Base-by-base conservation (phyloP, 2,329 filamentous ascomycete genomes). In the Aspergillus unguis region DNA sequence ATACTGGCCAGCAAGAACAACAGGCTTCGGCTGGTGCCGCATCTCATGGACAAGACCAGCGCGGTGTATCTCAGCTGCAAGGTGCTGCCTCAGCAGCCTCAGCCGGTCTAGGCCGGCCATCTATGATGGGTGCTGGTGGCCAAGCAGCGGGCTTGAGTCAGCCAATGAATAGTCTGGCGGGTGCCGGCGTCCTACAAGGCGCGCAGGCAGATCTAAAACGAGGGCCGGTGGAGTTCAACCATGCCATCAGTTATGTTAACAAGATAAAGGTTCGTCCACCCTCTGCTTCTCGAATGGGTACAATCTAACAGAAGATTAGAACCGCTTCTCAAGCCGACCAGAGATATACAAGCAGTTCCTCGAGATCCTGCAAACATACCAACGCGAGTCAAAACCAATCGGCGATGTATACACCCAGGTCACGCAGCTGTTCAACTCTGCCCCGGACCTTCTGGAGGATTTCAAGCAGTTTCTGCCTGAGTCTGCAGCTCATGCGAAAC, bases 261-360 rank as follows among this genome's bases (percentile, higher is more conserved):
- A 99, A 99, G 76, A 99, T 99, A 65, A 99, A 99, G 86, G 92
- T 94, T 44, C 31, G 47, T 49, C 6, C 75, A 71, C 81, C 54
- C 26, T 42, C 9, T 27, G 42, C 17, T 40, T 25, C 9, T 43
- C 7, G 10, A 38, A 7, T 29, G 3, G 10, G 29, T 41, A 6
- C 4, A 40, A 28, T 33, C 23, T 53, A 41, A 46, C 26, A 28
- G 17, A 10, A 27, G 23, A 42, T 52, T 53, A 96, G 90, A 99
- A 97, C 69, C 92, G 94, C 41, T 99, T 97, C 73, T 87, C 95
- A 63, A 87, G 92, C 65, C 92, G 95, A 59, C 94, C 94, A 5
- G 94, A 99, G 70, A 97, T 99, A 57, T 99, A 99, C 77, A 99
- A 99, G 72, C 92, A 99, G 68, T 99, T 99, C 67, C 81, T 99